Percentiles rank a stretch among this genome's conserved stretches.
These are phyloP conservation scores for Ophiostoma ulmi DNA, from an alignment of 2,329 filamentous ascomycete genomes.

Conservation along the genomic window DNA sequence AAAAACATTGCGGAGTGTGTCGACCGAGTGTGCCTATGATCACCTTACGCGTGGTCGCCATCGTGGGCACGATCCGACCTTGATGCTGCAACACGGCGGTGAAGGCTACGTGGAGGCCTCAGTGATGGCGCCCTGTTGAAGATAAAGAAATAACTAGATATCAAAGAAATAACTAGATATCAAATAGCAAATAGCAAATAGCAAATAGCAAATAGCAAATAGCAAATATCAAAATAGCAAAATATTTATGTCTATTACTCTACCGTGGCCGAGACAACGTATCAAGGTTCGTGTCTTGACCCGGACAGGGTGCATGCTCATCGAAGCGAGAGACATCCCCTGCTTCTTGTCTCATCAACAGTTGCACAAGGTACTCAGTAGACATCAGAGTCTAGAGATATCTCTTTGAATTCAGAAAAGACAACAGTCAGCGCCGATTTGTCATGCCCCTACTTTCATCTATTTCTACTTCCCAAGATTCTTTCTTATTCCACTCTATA, in stretches of 20 bases:
- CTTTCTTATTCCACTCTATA: background rate
- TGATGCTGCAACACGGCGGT: conserved; percentile 5
- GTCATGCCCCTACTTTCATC: background rate
- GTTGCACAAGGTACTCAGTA: background rate
- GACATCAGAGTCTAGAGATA: too few species aligned
- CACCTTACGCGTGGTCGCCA: background rate
- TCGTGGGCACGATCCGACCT: background rate
- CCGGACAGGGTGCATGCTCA: background rate
- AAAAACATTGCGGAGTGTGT: background rate
- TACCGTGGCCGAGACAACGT: background rate
- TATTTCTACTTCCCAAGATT: background rate
- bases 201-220: too few species aligned
- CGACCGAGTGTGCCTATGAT: background rate
- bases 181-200: too few species aligned
- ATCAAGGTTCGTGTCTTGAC: background rate
- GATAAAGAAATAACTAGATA: too few species aligned
- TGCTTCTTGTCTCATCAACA: conserved; percentile 7
- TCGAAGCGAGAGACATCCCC: conserved; percentile 15
- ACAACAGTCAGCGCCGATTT: background rate
- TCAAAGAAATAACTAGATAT: too few species aligned
- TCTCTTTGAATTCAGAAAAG: too few species aligned
- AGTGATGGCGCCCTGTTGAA: too few species aligned
- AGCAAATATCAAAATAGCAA: too few species aligned
- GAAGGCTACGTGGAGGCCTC: background rate
- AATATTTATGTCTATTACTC: background rate